Conservation (phyloP, 495 filamentous ascomycete species). For the Recurvomyces mirabilis region DNA sequence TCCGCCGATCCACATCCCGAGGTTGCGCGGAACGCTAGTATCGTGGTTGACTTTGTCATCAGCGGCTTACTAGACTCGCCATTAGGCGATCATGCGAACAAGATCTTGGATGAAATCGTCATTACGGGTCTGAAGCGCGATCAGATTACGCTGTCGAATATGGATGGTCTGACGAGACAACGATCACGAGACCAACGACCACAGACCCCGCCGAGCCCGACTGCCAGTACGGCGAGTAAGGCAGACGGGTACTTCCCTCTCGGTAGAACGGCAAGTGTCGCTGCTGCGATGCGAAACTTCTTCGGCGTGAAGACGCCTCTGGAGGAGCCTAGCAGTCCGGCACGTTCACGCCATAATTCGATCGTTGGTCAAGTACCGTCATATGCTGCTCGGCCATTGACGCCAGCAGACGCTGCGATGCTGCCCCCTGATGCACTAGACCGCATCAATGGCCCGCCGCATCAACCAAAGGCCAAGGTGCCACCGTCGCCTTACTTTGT, state of each 20-base stretch:
- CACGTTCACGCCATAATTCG: conserved; percentile 32
- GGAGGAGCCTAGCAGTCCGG: conserved; percentile 21
- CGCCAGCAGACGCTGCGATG: conserved; percentile 30
- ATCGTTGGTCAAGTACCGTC: conserved; percentile 26
- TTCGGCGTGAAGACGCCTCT: conserved; percentile 37
- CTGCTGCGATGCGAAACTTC: conserved; percentile 57
- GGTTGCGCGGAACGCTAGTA: conserved; percentile 68
- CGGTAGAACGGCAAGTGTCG: conserved; percentile 59
- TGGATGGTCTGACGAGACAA: conserved; percentile 30
- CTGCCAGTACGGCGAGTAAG: conserved; percentile 29
- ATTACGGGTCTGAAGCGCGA: conserved; percentile 25
- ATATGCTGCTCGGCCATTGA: conserved; percentile 17
- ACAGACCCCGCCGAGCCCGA: conserved; percentile 41
- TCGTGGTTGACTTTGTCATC: conserved; percentile 77
- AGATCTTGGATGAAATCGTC: conserved; percentile 54
- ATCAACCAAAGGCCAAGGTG: conserved; percentile 64
- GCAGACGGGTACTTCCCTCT: conserved; percentile 54
- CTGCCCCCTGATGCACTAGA: conserved; percentile 72
- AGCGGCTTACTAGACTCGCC: conserved; percentile 63
- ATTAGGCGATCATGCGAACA: conserved; percentile 55
- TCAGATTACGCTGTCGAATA: conserved; percentile 38
- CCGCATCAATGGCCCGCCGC: conserved; percentile 49
- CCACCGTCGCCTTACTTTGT: conserved; percentile 65
- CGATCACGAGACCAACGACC: conserved; percentile 30
- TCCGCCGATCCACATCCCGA: conserved; percentile 93